Percentiles rank a stretch among this genome's conserved stretches.
These are phyloP conservation scores for Fusarium sacchari DNA, from an alignment of 2,329 filamentous ascomycete species.

Conservation along the genomic window DNA sequence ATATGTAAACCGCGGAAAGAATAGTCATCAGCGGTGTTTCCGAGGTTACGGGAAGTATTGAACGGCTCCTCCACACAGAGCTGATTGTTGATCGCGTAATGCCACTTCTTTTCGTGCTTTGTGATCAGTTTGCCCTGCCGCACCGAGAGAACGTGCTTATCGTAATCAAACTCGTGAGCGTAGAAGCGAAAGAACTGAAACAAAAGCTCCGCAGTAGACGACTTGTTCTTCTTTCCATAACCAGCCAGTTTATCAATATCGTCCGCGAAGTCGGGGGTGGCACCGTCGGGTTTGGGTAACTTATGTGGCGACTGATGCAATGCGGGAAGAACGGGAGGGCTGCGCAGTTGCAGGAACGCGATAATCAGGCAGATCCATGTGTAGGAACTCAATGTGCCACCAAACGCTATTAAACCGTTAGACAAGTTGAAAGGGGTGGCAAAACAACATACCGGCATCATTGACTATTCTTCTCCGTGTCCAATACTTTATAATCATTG, in stretches of 20 bases:
- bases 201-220: constrained; percentile 84
- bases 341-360: constrained; percentile 90
- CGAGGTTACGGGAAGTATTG: constrained; percentile 87
- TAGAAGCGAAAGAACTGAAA: constrained; percentile 98
- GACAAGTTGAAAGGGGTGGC: background rate
- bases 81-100: constrained; percentile 79
- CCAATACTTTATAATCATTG: constrained; percentile 99
- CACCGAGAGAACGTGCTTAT: constrained; percentile 84
- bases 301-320: constrained; percentile 74
- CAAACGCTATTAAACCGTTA: constrained; percentile 71
- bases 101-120: constrained; percentile 90
- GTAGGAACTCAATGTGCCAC: constrained; percentile 95
- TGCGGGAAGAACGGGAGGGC: constrained; percentile 84
- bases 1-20: constrained; percentile 91
- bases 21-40: constrained; percentile 95
- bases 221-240: constrained; percentile 82
- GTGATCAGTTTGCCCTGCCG: constrained; percentile 80
- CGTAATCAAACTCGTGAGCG: constrained; percentile 91
- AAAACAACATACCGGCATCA: constrained; percentile 81
- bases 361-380: constrained; percentile 99
- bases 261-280: constrained; percentile 84
- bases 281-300: constrained; percentile 67
- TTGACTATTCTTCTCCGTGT: constrained; percentile 92
- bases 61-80: constrained; percentile 98
- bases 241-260: constrained; percentile 78